Conservation (phyloP, 2,329 filamentous ascomycete genomes). For the Fusarium sp. region DNA sequence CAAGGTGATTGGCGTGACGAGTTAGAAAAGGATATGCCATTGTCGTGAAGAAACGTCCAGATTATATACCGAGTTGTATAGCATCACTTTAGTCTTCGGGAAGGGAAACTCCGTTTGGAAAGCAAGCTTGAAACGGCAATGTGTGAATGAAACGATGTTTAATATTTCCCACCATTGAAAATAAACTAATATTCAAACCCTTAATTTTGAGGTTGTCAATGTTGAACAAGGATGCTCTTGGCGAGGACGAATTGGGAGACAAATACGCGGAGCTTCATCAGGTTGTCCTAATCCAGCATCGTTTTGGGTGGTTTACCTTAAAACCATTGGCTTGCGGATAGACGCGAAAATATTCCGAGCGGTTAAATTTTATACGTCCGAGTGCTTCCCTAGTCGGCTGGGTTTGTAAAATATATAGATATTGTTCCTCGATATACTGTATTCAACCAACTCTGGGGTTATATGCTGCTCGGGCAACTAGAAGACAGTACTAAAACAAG, state of each 20-base stretch:
- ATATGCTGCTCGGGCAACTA: not conserved
- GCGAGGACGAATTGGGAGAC: constrained; percentile 4
- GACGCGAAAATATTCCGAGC: not conserved
- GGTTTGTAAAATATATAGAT: not conserved
- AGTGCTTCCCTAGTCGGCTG: fast-evolving
- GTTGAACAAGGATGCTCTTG: constrained; percentile 18
- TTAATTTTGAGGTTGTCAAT: constrained; percentile 19
- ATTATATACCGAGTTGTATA: constrained; percentile 5
- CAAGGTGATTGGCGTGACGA: not conserved
- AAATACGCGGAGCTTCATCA: constrained; percentile 23
- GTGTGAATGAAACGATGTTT: constrained; percentile 18
- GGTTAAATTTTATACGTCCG: not conserved
- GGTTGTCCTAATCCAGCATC: constrained; percentile 27
- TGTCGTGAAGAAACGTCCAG: not conserved
- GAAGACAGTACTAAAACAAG: not conserved
- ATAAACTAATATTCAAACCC: not conserved
- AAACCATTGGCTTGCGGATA: not conserved
- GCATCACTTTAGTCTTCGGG: not conserved
- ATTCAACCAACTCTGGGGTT: not conserved
- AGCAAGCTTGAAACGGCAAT: constrained; percentile 1
- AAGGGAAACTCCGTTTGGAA: not conserved
- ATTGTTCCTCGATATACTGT: not conserved
- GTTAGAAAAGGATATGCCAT: not conserved
- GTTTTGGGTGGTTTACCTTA: not conserved
- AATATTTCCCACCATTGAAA: constrained; percentile 41